These are phyloP conservation scores for Tephrocybe rancida DNA, from an alignment of 768 basidiomycete genomes.

Conservation along the genomic window DNA sequence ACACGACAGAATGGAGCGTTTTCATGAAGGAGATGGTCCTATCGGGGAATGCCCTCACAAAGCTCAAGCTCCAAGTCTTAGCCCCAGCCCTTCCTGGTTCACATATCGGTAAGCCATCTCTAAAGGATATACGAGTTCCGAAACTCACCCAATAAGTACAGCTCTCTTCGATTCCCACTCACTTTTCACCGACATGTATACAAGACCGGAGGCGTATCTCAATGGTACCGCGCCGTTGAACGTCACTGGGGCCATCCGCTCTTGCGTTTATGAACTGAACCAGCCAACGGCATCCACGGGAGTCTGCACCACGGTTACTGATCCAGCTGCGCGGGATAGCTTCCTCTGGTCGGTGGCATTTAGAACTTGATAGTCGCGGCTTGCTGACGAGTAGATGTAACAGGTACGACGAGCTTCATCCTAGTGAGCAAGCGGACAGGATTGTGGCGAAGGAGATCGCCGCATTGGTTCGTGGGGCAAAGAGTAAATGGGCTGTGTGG, in stretches of 20 bases:
- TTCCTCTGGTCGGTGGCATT: slow-evolving; percentile 43
- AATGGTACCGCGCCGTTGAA: slow-evolving; percentile 67
- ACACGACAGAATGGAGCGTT: slow-evolving; percentile 59
- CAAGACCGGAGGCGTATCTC: slow-evolving; percentile 50
- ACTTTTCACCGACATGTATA: slow-evolving; percentile 60
- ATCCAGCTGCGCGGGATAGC: slow-evolving; percentile 37
- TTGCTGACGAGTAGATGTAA: not conserved
- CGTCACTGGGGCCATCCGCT: slow-evolving; percentile 49
- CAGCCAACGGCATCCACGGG: slow-evolving; percentile 17
- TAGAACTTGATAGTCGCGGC: not conserved
- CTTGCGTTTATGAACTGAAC: slow-evolving; percentile 45
- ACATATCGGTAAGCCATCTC: slow-evolving; percentile 48
- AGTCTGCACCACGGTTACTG: slow-evolving; percentile 31
- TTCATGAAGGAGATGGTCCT: slow-evolving; percentile 53
- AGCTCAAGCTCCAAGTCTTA: slow-evolving; percentile 51
- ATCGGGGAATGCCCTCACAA: slow-evolving; percentile 53
- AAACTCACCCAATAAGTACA: slow-evolving; percentile 17
- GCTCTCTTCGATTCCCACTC: slow-evolving; percentile 63
- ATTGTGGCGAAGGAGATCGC: slow-evolving; percentile 44
- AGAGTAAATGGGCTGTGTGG: slow-evolving; percentile 42
- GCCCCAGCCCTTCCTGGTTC: slow-evolving; percentile 49
- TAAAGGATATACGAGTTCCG: not conserved
- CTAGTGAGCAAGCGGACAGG: slow-evolving; percentile 31
- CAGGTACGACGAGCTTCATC: slow-evolving; percentile 42
- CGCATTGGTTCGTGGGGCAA: slow-evolving; percentile 35